Base-by-base conservation (phyloP, 2,329 filamentous ascomycete genomes). In the Xylaria digitata region DNA sequence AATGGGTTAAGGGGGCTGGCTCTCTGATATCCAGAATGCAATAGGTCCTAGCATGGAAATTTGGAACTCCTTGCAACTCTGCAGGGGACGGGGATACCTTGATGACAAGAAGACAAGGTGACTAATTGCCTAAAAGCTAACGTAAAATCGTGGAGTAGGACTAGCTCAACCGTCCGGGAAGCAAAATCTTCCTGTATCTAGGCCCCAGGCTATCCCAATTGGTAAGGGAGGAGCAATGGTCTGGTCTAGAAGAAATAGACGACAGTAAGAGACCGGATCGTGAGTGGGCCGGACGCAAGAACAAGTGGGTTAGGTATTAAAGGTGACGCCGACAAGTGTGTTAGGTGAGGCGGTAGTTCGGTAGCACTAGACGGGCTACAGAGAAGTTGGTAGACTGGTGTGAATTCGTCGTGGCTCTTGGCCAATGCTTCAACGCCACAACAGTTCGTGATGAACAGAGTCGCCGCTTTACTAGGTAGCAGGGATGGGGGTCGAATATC, bases 231-330 rank as follows among this genome's bases (percentile, higher is more conserved):
- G 21, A n/a, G 40, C 15, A 37, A 43, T 19, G 57, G 21, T 53
- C 26, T 40, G 46, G 54, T 58, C 45, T 57, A 61, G 34, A 50
- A 53, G 17, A 32, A 30, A 52, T 15, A 23, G 42, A 43, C 34
- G 48, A 49, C 34, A 37, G 30, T 30, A n/a, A 48, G 40, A 26
- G 49, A 50, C 30, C 21, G 17, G 40, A 15, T 17, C 49, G 61
- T 48, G 26, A 50, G 61, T 55, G 61, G 65, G 56, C 42, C 46
- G 8, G 48, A 30, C 11, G 45, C n/a, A 48, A 55, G 46, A 53
- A 53, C 30, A 53, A 19, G 56, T 68, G 62, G 65, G 66, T 61
- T 65, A 65, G 59, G 63, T 63, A 50, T 60, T 19, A 43, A 59
- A 56, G 30, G 37, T 21, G 50, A 60, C 34, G 57, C 50, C 26